phyloP scores from a whole-genome alignment of 352 stramenopile genomes.

The Pythium myriotylum region DNA sequence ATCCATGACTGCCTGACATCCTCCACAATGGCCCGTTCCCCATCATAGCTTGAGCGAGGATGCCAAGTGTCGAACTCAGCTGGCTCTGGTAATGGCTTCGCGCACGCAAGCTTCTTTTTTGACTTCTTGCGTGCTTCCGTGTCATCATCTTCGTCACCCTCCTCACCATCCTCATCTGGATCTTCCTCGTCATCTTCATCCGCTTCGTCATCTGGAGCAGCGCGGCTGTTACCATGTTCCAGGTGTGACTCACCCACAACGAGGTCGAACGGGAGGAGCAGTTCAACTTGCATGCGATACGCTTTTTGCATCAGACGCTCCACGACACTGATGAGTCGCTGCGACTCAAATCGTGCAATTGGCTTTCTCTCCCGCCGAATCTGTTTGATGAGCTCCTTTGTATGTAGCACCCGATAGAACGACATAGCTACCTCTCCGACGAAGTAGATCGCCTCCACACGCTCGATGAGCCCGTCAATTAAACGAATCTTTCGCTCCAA shows the following conservation, averaged over 20 bases:
- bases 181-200: constrained; percentile 42
- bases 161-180: constrained; percentile 41
- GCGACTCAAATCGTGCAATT: constrained; percentile 2
- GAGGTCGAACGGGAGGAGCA: constrained; percentile 67
- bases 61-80: constrained; percentile 21
- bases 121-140: constrained; percentile 28
- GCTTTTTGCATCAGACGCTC: constrained; percentile 70
- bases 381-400: constrained; percentile 30
- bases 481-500: constrained; percentile 63
- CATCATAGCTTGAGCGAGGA: constrained; percentile 13
- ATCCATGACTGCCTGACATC: constrained; percentile 10
- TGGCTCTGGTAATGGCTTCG: constrained; percentile 23
- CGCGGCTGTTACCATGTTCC: constrained; percentile 23
- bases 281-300: constrained; percentile 48
- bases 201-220: constrained; percentile 12
- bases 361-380: constrained; percentile 12
- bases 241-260: constrained; percentile 56
- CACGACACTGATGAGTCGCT: constrained; percentile 35
- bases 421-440: constrained; percentile 61
- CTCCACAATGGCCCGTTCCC: constrained; percentile 15
- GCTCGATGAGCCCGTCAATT: constrained; percentile 66
- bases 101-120: neutral
- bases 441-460: constrained; percentile 63
- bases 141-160: constrained; percentile 42
- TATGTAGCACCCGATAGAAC: constrained; percentile 52